Evolutionary conservation across 805 yeast genomes (phyloP).

Genomic region (Candida sanyiensis): DNA sequence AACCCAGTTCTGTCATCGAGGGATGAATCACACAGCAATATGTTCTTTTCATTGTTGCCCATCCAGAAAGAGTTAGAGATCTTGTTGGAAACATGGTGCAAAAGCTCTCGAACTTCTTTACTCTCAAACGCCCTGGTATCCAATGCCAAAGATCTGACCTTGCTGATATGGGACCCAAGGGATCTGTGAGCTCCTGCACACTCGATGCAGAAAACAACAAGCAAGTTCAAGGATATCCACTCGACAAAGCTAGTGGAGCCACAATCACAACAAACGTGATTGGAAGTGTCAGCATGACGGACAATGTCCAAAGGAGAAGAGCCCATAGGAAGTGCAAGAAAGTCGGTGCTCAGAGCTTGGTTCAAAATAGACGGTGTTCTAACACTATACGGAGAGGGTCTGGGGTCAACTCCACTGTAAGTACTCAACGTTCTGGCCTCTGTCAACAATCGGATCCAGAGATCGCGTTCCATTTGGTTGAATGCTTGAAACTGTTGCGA

Average conservation of each 20-base stretch:
- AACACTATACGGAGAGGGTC: no score
- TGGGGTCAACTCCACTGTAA: no score
- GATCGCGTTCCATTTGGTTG: constrained; percentile 55
- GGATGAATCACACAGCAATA: not conserved
- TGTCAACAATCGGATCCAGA: constrained; percentile 63
- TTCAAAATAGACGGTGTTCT: not conserved
- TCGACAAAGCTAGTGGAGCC: constrained; percentile 59
- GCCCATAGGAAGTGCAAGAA: not conserved
- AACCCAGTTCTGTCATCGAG: constrained; percentile 46
- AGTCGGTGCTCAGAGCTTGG: constrained; percentile 2
- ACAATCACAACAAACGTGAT: constrained; percentile 75
- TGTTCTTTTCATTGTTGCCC: constrained; percentile 22
- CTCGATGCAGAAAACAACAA: constrained; percentile 70
- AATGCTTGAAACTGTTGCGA: constrained; percentile 70
- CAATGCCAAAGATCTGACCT: constrained; percentile 69
- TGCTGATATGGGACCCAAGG: constrained; percentile 76
- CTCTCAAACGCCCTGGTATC: constrained; percentile 55
- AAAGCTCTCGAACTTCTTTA: constrained; percentile 51
- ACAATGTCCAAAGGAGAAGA: constrained; percentile 21
- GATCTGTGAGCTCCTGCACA: constrained; percentile 89
- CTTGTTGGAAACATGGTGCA: constrained; percentile 52
- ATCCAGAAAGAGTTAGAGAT: constrained; percentile 60
- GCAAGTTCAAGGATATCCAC: constrained; percentile 77
- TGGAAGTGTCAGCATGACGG: constrained; percentile 41
- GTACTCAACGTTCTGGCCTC: constrained; percentile 41